These are phyloP conservation scores for Thuja plicata DNA, from an alignment of 83 land plant genomes.

Conservation along the genomic window DNA sequence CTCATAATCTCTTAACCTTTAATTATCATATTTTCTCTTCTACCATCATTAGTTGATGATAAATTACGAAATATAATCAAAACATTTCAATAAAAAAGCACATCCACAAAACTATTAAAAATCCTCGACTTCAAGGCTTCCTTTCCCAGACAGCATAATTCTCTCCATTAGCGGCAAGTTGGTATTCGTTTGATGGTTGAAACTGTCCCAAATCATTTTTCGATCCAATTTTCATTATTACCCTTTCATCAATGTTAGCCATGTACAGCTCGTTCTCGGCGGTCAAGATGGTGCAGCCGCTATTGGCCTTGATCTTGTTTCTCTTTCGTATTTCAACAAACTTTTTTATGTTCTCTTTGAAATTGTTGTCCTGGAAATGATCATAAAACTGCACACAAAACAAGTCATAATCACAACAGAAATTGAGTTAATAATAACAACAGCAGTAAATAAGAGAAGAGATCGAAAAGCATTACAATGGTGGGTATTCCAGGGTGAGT, in stretches of 20 bases:
- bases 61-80: too few species aligned
- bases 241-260: conserved; percentile 23
- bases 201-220: conserved; percentile 32
- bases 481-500: conserved; percentile 43
- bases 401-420: neutral
- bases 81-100: too few species aligned
- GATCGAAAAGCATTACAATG: conserved; percentile 24
- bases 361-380: conserved; percentile 17
- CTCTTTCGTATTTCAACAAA: conserved; percentile 22
- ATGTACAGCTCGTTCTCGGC: conserved; percentile 39
- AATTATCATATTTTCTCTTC: too few species aligned
- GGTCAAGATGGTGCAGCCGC: neutral
- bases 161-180: too few species aligned
- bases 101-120: too few species aligned
- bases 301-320: conserved; percentile 19
- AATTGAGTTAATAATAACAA: neutral
- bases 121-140: too few species aligned
- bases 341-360: conserved; percentile 18
- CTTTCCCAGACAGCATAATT: too few species aligned
- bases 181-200: conserved; percentile 4
- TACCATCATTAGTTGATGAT: too few species aligned
- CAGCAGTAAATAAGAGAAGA: neutral
- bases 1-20: too few species aligned
- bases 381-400: conserved; percentile 33
- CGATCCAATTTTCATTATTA: conserved; percentile 42